These are phyloP conservation scores for Eruca vesicaria DNA, from an alignment of 441 rosid species.

Conservation along the genomic window DNA sequence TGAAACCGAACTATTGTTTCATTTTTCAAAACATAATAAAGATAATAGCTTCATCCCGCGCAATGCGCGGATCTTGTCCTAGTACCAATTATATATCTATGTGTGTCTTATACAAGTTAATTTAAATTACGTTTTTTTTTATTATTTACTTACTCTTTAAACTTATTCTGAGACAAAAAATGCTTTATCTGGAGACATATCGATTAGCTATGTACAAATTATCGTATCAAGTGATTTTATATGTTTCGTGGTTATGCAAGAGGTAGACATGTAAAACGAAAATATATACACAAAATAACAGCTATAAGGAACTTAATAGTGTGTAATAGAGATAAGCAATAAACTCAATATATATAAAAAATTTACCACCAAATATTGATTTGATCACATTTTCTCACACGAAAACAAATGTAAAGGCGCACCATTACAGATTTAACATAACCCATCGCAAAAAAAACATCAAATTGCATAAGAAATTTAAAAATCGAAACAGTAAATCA, in stretches of 20 bases:
- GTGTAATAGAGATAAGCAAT: not conserved
- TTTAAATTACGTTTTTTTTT: not conserved
- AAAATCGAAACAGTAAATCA: not conserved
- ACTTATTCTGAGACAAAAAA: not conserved
- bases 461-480: not conserved
- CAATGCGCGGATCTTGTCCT: too few relatives aligned
- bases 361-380: not conserved
- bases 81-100: not conserved
- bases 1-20: too few relatives aligned
- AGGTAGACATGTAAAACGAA: not conserved
- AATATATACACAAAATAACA: not conserved
- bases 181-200: not conserved
- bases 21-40: too few relatives aligned
- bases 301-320: too few relatives aligned
- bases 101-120: not conserved
- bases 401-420: not conserved
- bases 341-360: not conserved
- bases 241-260: not conserved
- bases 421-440: slow-evolving; percentile 5
- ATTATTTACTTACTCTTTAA: not conserved
- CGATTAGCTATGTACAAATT: not conserved
- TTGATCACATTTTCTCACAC: not conserved
- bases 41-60: too few relatives aligned
- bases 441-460: slow-evolving; percentile 1
- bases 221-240: not conserved